These are phyloP conservation scores for Didymella pinodella DNA, from an alignment of 2,329 filamentous ascomycete genomes.

Conservation along the genomic window DNA sequence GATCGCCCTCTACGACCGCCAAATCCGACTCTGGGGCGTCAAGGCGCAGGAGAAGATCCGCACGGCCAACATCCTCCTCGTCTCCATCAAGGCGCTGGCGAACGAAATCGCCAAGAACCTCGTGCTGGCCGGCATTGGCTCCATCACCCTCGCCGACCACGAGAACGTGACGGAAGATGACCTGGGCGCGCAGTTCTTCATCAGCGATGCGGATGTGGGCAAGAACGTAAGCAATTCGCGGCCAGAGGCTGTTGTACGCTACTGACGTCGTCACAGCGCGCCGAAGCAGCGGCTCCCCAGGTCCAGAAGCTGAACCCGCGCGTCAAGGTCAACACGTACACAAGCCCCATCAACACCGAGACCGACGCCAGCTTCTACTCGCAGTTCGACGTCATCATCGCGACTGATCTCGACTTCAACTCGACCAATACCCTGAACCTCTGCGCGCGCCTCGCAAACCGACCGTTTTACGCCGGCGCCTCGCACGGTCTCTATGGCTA, in stretches of 20 bases:
- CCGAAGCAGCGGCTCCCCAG: constrained; percentile 77
- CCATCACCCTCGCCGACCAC: constrained; percentile 86
- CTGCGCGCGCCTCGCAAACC: constrained; percentile 77
- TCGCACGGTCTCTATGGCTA: constrained; percentile 93
- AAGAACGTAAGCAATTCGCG: constrained; percentile 64
- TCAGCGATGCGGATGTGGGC: constrained; percentile 75
- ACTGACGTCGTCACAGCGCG: constrained; percentile 62
- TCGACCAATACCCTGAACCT: constrained; percentile 83
- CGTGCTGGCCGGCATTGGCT: constrained; percentile 89
- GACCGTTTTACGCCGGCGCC: constrained; percentile 87
- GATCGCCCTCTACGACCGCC: constrained; percentile 95
- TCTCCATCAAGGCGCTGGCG: constrained; percentile 85
- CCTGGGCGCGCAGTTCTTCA: constrained; percentile 73
- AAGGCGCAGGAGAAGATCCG: constrained; percentile 90
- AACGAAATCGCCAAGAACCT: constrained; percentile 98
- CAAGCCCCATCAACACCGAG: constrained; percentile 65
- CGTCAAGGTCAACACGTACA: constrained; percentile 77
- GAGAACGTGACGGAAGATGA: constrained; percentile 78
- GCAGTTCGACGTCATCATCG: constrained; percentile 84
- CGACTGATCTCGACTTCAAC: constrained; percentile 82
- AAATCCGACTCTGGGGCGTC: constrained; percentile 97
- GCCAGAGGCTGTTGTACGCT: not conserved
- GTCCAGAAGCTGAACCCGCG: constrained; percentile 89
- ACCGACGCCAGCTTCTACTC: constrained; percentile 77
- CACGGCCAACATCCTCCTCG: constrained; percentile 85